A percentile compares a stretch with the other conserved stretches of the same genome.
Evolutionary conservation across 1,284 basidiomycete genomes (phyloP).

Genomic region (Ustilago curta): DNA sequence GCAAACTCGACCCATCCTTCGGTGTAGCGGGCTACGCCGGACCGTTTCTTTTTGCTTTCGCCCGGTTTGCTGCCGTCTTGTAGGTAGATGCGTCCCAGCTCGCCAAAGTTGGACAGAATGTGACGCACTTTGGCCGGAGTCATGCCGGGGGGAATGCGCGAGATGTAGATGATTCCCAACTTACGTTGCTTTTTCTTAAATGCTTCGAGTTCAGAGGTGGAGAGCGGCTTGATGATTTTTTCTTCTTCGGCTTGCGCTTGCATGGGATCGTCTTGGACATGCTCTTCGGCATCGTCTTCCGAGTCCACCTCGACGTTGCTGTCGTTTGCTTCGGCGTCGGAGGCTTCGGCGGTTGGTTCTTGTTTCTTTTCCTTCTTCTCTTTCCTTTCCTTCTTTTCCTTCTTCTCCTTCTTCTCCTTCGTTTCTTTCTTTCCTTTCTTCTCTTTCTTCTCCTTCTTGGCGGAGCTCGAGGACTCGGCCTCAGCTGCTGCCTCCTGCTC

Average conservation of each 20-base stretch:
- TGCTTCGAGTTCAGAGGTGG: slow-evolving; percentile 55
- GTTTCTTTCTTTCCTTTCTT: slow-evolving; percentile 53
- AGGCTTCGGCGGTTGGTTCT: not conserved
- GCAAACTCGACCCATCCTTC: slow-evolving; percentile 99
- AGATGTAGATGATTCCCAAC: slow-evolving; percentile 89
- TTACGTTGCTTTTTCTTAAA: slow-evolving; percentile 64
- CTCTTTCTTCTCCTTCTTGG: slow-evolving; percentile 25
- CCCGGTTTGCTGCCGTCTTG: slow-evolving; percentile 56
- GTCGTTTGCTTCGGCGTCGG: slow-evolving; percentile 3
- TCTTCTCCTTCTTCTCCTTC: slow-evolving; percentile 67
- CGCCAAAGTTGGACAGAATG: slow-evolving; percentile 68
- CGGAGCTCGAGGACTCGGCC: slow-evolving; percentile 3
- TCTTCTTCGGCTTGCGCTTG: slow-evolving; percentile 32
- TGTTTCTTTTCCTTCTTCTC: slow-evolving; percentile 65
- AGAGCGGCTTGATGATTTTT: slow-evolving; percentile 52
- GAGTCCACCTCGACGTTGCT: slow-evolving; percentile 2
- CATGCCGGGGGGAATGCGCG: slow-evolving; percentile 98
- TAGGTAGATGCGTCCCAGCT: slow-evolving; percentile 65
- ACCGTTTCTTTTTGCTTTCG: slow-evolving; percentile 42
- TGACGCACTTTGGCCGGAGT: slow-evolving; percentile 95
- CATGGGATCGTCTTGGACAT: slow-evolving; percentile 50
- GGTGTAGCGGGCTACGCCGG: slow-evolving; percentile 79
- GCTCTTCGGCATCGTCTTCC: slow-evolving; percentile 26
- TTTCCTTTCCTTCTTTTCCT: slow-evolving; percentile 32
- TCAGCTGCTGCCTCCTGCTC: slow-evolving; percentile 1